A percentile compares a stretch with the other conserved stretches of the same genome.
These are phyloP conservation scores for Picochlorum sp. DNA, from an alignment of 139 green algal species.

Conservation along the genomic window DNA sequence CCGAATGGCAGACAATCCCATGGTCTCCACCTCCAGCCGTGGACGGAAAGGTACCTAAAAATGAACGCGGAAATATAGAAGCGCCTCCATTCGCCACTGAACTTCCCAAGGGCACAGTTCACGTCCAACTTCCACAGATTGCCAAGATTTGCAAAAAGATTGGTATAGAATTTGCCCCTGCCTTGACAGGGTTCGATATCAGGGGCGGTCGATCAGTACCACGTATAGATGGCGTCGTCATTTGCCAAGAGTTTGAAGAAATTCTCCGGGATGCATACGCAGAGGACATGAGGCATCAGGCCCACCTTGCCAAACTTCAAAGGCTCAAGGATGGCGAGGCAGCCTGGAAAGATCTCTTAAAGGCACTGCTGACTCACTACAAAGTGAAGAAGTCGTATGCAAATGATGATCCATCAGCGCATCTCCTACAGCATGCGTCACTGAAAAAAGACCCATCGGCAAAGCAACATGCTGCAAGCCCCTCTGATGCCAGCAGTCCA, in stretches of 20 bases:
- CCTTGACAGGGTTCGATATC: conserved; percentile 65
- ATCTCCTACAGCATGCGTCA: too few species aligned
- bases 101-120: conserved; percentile 56
- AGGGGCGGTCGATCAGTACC: conserved; percentile 56
- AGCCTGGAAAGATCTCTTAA: conserved; percentile 47
- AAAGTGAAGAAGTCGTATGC: conserved; percentile 16
- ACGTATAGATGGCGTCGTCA: conserved; percentile 63
- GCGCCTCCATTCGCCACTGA: conserved; percentile 49
- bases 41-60: conserved; percentile 66
- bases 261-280: conserved; percentile 35
- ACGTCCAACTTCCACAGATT: conserved; percentile 28
- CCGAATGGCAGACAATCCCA: conserved; percentile 68
- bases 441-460: too few species aligned
- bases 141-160: conserved; percentile 36
- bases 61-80: conserved; percentile 76
- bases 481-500: background rate
- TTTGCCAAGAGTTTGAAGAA: conserved; percentile 56
- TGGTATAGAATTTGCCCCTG: conserved; percentile 64
- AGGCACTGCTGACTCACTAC: conserved; percentile 20
- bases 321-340: conserved; percentile 22
- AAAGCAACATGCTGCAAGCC: background rate
- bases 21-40: conserved; percentile 42
- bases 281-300: conserved; percentile 30
- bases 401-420: too few species aligned
- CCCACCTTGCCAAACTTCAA: conserved; percentile 21